Conservation (phyloP, 1,139 yeast genomes). For the Lizanozyma gosingica region DNA sequence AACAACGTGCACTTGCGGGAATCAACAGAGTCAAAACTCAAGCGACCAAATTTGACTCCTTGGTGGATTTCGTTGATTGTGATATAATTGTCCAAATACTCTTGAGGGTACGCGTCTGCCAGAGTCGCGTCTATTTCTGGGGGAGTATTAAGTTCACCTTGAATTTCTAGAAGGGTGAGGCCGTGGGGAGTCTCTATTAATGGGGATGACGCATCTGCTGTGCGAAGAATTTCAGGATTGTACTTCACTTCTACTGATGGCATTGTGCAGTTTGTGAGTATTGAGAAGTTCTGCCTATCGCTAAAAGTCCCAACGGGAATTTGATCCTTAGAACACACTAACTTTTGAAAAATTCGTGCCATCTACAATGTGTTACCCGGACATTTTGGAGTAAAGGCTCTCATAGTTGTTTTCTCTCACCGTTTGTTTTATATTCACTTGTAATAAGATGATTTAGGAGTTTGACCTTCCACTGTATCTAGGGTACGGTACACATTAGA, state of each 20-base stretch:
- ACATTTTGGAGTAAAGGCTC: no score
- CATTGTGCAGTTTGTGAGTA: no score
- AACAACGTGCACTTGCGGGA: slow-evolving; percentile 42
- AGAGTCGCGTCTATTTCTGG: slow-evolving; percentile 9
- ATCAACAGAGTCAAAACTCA: slow-evolving; percentile 40
- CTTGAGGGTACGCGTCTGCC: slow-evolving; percentile 17
- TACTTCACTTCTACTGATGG: slow-evolving; percentile 20
- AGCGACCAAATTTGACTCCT: slow-evolving; percentile 51
- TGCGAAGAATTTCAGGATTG: slow-evolving; percentile 14
- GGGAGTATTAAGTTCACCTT: slow-evolving; percentile 60
- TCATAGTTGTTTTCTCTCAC: no score
- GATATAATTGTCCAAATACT: slow-evolving; percentile 17
- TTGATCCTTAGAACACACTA: no score
- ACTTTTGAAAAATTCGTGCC: no score
- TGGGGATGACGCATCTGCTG: slow-evolving; percentile 2
- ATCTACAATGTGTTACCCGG: no score
- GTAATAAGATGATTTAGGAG: no score
- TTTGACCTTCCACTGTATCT: no score
- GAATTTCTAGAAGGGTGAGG: slow-evolving; percentile 54
- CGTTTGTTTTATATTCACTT: no score
- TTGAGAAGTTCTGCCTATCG: no score
- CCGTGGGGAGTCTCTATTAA: slow-evolving; percentile 48
- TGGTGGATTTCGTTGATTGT: slow-evolving; percentile 26
- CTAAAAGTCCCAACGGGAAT: no score
- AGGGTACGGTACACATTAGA: no score